These are phyloP conservation scores for Colletotrichum eleusines DNA, from an alignment of 2,329 filamentous ascomycete species.

Conservation along the genomic window DNA sequence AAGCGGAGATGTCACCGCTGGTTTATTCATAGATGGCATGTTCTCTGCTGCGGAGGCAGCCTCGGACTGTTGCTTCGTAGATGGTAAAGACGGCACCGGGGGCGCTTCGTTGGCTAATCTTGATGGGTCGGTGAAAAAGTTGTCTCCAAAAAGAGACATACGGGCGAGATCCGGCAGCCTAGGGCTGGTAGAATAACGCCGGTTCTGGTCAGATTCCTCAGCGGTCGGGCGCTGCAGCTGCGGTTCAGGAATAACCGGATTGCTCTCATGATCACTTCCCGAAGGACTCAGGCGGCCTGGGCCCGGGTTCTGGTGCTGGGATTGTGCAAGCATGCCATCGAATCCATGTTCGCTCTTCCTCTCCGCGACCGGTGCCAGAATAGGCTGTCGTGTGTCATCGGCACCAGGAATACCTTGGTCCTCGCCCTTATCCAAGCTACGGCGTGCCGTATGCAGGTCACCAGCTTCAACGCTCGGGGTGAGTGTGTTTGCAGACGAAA, in stretches of 20 bases:
- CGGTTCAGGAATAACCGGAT: conserved; percentile 11
- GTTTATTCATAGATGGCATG: background rate
- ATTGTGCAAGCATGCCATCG: conserved; percentile 54
- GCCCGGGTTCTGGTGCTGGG: conserved; percentile 38
- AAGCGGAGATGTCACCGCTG: conserved; percentile 11
- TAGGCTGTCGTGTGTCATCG: conserved; percentile 45
- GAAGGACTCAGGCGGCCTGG: background rate
- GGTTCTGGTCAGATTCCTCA: conserved; percentile 34
- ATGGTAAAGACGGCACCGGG: conserved; percentile 44
- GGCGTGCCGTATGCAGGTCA: conserved; percentile 33
- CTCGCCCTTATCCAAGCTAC: conserved; percentile 4
- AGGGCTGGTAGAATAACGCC: conserved; percentile 64
- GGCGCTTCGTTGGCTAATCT: conserved; percentile 46
- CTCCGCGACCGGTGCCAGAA: conserved; percentile 67
- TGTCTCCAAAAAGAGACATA: conserved; percentile 70
- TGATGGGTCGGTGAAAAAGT: conserved; percentile 62
- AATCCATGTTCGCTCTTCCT: conserved; percentile 70
- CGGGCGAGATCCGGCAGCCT: conserved; percentile 69
- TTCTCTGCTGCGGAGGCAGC: conserved; percentile 8
- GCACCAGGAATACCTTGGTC: conserved; percentile 37
- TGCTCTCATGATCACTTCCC: conserved; percentile 35
- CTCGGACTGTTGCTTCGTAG: conserved; percentile 9
- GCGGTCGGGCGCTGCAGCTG: conserved; percentile 39
- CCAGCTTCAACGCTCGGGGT: conserved; percentile 26
- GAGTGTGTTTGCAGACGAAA: conserved; percentile 12